Conservation (phyloP, 495 filamentous ascomycete genomes). For the Annulohypoxylon moriforme region DNA sequence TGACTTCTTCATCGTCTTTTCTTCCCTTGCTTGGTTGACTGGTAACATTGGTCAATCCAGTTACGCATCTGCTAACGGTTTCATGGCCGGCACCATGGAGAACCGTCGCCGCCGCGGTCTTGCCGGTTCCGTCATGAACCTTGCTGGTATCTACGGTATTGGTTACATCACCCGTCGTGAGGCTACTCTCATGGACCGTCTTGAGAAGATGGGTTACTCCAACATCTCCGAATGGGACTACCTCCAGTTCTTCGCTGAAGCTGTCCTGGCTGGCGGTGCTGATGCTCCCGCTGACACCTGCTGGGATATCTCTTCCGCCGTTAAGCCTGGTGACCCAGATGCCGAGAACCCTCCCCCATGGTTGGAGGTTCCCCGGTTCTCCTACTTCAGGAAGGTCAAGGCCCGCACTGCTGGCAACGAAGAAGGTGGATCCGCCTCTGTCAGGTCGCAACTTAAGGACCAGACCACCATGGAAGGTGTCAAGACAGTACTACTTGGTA, state of each 20-base stretch:
- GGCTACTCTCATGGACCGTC: slow-evolving; percentile 42
- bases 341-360: slow-evolving; percentile 14
- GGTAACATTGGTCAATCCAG: slow-evolving; percentile 61
- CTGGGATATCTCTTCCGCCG: slow-evolving; percentile 15
- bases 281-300: slow-evolving; percentile 13
- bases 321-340: slow-evolving; percentile 10
- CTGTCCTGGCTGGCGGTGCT: slow-evolving; percentile 23
- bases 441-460: slow-evolving; percentile 7
- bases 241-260: slow-evolving; percentile 39
- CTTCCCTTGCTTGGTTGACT: slow-evolving; percentile 58
- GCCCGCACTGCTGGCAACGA: slow-evolving; percentile 10
- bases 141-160: slow-evolving; percentile 55
- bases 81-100: slow-evolving; percentile 48
- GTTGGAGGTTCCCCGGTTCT: slow-evolving; percentile 16
- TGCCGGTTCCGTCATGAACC: slow-evolving; percentile 53
- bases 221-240: slow-evolving; percentile 36
- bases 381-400: slow-evolving; percentile 11
- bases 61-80: slow-evolving; percentile 65
- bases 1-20: slow-evolving; percentile 67
- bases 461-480: slow-evolving; percentile 14
- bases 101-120: slow-evolving; percentile 48
- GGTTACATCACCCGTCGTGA: slow-evolving; percentile 47
- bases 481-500: slow-evolving; percentile 15
- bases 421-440: slow-evolving; percentile 7
- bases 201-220: slow-evolving; percentile 40